Base-by-base conservation (phyloP, 2,329 filamentous ascomycete genomes). In the Fusarium sp. region DNA sequence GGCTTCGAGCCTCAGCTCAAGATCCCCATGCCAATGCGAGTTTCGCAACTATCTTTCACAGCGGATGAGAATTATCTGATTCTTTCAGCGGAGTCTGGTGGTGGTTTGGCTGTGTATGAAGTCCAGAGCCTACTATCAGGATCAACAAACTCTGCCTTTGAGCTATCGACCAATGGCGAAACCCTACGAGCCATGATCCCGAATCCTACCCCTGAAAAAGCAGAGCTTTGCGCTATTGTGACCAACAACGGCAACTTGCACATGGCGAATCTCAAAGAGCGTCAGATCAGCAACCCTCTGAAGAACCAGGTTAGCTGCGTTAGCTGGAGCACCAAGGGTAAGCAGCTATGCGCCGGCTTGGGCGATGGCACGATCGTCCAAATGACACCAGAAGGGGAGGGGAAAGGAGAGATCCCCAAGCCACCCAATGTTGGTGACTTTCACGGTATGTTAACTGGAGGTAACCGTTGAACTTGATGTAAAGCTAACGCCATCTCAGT, bases 281-380 rank as follows among this genome's bases (percentile, higher is more conserved):
- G 86, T 47, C 83, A 83, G 20, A 88, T 88, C 67, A 92, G 92
- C 33, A 85, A 81, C 66, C 82, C 73, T 1, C 82, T 97, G 66
- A 92, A 90, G 73, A 83, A 86, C 27, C 90, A 91, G 46, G 94
- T 97, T 27, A 94, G 90, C 75, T 96, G 91, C 73, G 86, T 93
- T 8, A 90, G 92, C 56, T 99, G 96, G 96, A 99, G 96, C 77
- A 91, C 88, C 63, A 93, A 90, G 76, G 96, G 96, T 45, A 99
- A 97, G 77, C 95, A 98, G 76, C 83, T 99, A 41, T 90, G 97
- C 42, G 94, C 93, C 69, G 96, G 96, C 17, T 83, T 96, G 71
- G 89, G 85, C 9, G 88, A 97, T 78, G 96, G 96, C 58, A 90
- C 89, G 14, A 89, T 91, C 51, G 86, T 87, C 56, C 94, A 97